Conservation (phyloP, 352 stramenopile species). For the Globisporangium cederbergense region DNA sequence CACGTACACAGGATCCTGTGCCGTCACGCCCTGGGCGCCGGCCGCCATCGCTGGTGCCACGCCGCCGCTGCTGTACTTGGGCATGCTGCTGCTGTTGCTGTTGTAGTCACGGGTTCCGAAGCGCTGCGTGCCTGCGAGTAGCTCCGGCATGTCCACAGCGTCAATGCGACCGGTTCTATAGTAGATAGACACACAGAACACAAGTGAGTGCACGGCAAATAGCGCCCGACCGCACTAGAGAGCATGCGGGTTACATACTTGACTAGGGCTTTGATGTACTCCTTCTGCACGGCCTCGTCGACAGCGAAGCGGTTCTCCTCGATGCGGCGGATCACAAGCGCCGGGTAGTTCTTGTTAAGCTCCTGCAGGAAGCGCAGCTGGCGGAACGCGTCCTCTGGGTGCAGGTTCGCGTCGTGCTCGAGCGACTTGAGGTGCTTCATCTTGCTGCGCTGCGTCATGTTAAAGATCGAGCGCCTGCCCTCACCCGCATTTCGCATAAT, state of each 20-base stretch:
- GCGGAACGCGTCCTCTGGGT: constrained; percentile 66
- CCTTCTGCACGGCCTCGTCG: constrained; percentile 78
- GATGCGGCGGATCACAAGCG: constrained; percentile 78
- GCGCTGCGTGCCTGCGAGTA: constrained; percentile 37
- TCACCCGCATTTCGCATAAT: constrained; percentile 5
- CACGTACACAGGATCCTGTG: constrained; percentile 82
- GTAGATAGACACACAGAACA: background rate
- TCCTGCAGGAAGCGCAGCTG: constrained; percentile 85
- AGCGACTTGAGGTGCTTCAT: constrained; percentile 83
- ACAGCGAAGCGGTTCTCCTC: constrained; percentile 82
- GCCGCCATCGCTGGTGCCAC: constrained; percentile 16
- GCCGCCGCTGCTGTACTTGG: constrained; percentile 8
- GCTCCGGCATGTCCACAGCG: constrained; percentile 61
- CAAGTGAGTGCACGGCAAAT: constrained; percentile 5
- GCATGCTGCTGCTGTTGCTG: background rate
- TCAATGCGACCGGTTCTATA: constrained; percentile 73
- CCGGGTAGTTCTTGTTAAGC: constrained; percentile 84
- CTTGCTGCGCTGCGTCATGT: constrained; percentile 69
- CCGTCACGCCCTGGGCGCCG: constrained; percentile 50
- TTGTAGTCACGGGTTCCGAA: constrained; percentile 11
- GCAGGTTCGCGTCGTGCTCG: constrained; percentile 76
- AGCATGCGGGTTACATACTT: constrained; percentile 33
- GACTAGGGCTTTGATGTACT: constrained; percentile 89
- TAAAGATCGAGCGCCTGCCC: constrained; percentile 70
- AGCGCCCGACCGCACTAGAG: background rate